A percentile compares a stretch with the other conserved stretches of the same genome.
Evolutionary conservation across 192 early-diverging fungal species (phyloP).

Genomic region (Linnemannia zychae): DNA sequence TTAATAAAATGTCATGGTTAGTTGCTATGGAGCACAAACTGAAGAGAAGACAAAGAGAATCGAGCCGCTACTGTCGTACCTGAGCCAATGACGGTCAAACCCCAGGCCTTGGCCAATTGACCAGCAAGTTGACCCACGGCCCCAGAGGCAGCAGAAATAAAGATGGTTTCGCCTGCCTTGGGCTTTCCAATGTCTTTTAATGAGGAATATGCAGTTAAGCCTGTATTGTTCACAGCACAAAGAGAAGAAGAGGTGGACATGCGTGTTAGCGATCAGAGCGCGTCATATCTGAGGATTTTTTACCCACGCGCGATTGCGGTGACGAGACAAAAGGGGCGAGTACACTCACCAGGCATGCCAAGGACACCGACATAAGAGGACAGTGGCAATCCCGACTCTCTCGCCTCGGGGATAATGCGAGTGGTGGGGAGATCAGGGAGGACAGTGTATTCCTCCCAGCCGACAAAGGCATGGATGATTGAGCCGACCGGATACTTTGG

Average conservation of each 20-base stretch:
- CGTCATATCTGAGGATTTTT: not conserved
- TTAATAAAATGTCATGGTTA: not conserved
- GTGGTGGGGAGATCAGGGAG: conserved; percentile 52
- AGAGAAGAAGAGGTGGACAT: not conserved
- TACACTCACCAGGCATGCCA: conserved; percentile 38
- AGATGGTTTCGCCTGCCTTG: conserved; percentile 89
- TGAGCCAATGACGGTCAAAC: conserved; percentile 78
- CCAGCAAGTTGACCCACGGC: conserved; percentile 77
- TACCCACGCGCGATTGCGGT: not conserved
- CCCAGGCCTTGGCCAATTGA: conserved; percentile 82
- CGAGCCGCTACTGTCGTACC: not conserved
- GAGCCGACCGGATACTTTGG: conserved; percentile 74
- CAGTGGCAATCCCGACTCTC: conserved; percentile 61
- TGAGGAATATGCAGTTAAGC: conserved; percentile 33
- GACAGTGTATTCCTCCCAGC: conserved; percentile 74
- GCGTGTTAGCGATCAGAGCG: not conserved
- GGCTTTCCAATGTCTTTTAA: conserved; percentile 79
- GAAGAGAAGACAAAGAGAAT: not conserved
- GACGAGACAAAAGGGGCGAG: not conserved
- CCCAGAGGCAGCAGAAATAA: conserved; percentile 81
- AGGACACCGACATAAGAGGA: conserved; percentile 77
- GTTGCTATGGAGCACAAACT: no score
- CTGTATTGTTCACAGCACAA: conserved; percentile 4
- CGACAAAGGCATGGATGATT: conserved; percentile 68
- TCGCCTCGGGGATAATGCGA: conserved; percentile 60